Evolutionary conservation across 768 basidiomycete species (phyloP).

Genomic region (Lactifluus volemus): DNA sequence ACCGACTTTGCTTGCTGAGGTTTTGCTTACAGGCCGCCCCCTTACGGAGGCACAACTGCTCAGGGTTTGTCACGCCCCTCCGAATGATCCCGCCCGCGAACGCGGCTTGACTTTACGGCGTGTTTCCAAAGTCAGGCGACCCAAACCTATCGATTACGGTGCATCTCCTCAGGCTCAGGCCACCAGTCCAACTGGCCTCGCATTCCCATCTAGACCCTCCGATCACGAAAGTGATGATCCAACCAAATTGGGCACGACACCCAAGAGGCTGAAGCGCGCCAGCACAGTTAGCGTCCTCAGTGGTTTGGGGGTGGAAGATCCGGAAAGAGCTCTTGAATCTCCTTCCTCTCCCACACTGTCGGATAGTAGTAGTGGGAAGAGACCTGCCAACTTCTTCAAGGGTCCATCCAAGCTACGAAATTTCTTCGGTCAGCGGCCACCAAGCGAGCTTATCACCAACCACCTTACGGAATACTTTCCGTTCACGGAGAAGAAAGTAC

Average conservation of each 20-base stretch:
- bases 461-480: constrained; percentile 97
- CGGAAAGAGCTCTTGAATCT: constrained; percentile 53
- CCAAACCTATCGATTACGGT: constrained; percentile 36
- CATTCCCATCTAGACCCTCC: constrained; percentile 17
- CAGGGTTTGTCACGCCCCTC: constrained; percentile 72
- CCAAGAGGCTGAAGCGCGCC: constrained; percentile 74
- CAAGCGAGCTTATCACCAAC: constrained; percentile 92
- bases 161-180: constrained; percentile 20
- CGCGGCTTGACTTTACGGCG: constrained; percentile 69
- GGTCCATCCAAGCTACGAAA: constrained; percentile 73
- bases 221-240: constrained; percentile 35
- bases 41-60: constrained; percentile 77
- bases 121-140: constrained; percentile 33
- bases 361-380: constrained; percentile 28
- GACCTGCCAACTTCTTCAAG: constrained; percentile 25
- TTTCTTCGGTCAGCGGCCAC: constrained; percentile 97
- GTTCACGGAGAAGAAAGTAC: constrained; percentile 79
- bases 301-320: constrained; percentile 81
- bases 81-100: constrained; percentile 71
- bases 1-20: constrained; percentile 1
- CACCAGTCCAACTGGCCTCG: constrained; percentile 32
- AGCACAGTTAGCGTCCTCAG: constrained; percentile 93
- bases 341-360: constrained; percentile 43
- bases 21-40: constrained; percentile 44
- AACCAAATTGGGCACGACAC: background rate